Base-by-base conservation (phyloP, 2,329 filamentous ascomycete genomes). In the Venturia carpophila region DNA sequence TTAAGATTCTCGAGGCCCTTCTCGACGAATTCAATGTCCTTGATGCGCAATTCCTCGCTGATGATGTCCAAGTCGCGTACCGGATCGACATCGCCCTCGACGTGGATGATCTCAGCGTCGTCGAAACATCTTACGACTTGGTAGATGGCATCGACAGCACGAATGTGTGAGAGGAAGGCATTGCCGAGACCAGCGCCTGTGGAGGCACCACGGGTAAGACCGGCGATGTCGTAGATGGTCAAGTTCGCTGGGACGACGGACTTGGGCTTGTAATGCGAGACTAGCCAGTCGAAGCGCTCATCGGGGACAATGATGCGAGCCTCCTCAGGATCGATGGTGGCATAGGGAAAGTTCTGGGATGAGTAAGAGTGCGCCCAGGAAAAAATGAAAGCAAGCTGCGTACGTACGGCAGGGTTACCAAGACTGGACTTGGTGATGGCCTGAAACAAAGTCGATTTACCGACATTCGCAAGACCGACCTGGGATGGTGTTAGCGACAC, bases 361-460 rank as follows among this genome's bases (percentile, higher is more conserved):
- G 21, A 11, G 41, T 66, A 17, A 30, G 62, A 24, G 13, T 2
- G 19, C 15, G 39, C 39, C 9, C 17, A 24, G 19, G 9, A 27
- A 60, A 27, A 17, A 7, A 15, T 5, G 24, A 65, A 34, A 75
- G 34, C 68, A 70, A 69, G 56, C 63, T 15, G 66, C 67, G 64
- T 58, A 83, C 86, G 79, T 83, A 91, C 88, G 82, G 94, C 94
- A 73, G 95, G 95, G 82, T 97, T 99, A 80, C 95, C 94, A 74
- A 99, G 88, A 70, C 87, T 87, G 79, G 89, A 96, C 84, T 97
- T 97, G 76, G 94, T 99, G 80, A 99, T 97, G 76, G 94, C 92
- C 83, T 99, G 95, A 86, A 99, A 99, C 73, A 99, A 87, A 42
- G 95, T 99, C 70, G 94, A 99, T 83, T 99, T 99, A 79, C 94